phyloP scores from a whole-genome alignment of 441 rosid genomes.

The Erodium moschatum region DNA sequence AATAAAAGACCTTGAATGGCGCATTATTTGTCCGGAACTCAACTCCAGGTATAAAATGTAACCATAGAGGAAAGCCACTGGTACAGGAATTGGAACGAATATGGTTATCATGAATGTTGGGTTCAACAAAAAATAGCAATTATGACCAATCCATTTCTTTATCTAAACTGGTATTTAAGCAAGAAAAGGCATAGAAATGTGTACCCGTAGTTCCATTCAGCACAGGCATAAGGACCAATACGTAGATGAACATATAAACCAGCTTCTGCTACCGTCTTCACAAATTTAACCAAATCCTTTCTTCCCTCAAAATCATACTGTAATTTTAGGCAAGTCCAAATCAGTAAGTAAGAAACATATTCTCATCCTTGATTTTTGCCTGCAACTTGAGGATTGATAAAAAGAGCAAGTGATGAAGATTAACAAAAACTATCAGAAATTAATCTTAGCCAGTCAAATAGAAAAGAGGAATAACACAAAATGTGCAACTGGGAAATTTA shows the following conservation, averaged over 20 bases:
- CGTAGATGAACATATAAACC: constrained; percentile 63
- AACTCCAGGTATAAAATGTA: constrained; percentile 54
- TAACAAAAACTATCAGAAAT: neutral
- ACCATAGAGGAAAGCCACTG: constrained; percentile 73
- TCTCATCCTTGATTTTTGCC: neutral
- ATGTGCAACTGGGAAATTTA: too few species aligned
- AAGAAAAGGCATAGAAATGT: neutral
- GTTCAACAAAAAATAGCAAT: neutral
- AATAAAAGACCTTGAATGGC: constrained; percentile 44
- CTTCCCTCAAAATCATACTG: constrained; percentile 69
- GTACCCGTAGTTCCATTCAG: constrained; percentile 75
- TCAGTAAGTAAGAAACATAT: neutral
- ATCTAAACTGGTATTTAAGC: neutral
- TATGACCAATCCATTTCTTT: neutral
- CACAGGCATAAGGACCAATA: constrained; percentile 69
- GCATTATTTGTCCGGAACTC: constrained; percentile 54
- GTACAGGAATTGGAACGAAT: neutral
- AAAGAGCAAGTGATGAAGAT: neutral
- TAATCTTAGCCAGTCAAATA: neutral
- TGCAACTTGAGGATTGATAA: neutral
- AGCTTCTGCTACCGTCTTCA: constrained; percentile 54
- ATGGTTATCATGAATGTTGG: neutral
- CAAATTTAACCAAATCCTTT: constrained; percentile 55
- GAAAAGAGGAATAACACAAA: too few species aligned
- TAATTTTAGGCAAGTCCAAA: neutral